Percentiles rank a stretch among this genome's conserved stretches.
phyloP scores from a whole-genome alignment of 306 rosid species.

The Vicia villosa region DNA sequence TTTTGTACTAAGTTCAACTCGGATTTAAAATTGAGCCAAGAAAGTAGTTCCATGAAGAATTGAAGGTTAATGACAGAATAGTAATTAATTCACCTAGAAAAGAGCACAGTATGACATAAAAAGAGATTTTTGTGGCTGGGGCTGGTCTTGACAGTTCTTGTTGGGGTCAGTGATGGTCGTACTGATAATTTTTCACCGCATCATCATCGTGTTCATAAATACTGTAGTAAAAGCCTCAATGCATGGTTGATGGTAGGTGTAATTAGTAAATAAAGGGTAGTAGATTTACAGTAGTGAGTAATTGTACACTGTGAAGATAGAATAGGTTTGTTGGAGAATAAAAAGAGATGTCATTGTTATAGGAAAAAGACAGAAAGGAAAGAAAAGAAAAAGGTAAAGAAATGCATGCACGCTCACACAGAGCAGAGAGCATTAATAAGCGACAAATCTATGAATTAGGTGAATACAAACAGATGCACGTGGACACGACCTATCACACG shows the following conservation, averaged over 20 bases:
- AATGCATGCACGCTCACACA: slow-evolving; percentile 14
- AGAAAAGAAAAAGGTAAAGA: neutral
- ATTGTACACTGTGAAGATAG: neutral
- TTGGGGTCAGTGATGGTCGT: neutral
- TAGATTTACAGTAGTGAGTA: neutral
- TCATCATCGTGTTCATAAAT: neutral
- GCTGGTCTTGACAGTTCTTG: neutral
- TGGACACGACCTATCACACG: slow-evolving; percentile 95
- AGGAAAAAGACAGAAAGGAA: slow-evolving; percentile 23
- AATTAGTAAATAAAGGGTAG: neutral
- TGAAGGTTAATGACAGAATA: neutral
- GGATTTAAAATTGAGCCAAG: too few species aligned
- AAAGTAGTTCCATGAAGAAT: too few species aligned
- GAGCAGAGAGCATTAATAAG: neutral
- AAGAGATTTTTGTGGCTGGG: neutral
- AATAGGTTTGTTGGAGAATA: neutral
- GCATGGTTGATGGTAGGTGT: neutral
- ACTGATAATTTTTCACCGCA: neutral
- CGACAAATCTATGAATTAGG: slow-evolving; percentile 56
- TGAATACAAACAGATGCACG: slow-evolving; percentile 77
- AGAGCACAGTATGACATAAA: neutral
- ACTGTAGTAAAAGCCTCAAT: neutral
- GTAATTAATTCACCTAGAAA: too few species aligned
- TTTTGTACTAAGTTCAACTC: too few species aligned
- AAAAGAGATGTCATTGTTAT: neutral